Base-by-base conservation (phyloP, 331 rosid species). In the Dryas integrifolia region DNA sequence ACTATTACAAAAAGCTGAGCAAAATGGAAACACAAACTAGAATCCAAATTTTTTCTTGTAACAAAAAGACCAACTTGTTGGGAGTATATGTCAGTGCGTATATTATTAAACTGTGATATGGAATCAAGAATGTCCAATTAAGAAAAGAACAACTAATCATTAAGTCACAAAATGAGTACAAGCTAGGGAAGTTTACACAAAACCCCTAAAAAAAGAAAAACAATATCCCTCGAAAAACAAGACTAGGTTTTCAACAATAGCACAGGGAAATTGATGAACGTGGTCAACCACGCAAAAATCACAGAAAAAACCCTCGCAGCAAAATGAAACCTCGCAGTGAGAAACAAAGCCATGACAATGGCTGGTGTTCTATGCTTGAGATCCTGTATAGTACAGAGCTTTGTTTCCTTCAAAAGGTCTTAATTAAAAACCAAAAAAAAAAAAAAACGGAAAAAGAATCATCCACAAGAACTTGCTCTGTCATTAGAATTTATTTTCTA, bases 281-380 rank as follows among this genome's bases (percentile, higher is more conserved):
- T 30, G 48, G 56, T 77, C 69, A 77, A 81, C 92, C 85, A 76
- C 82, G 80, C 76, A 86, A 86, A 90, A 88, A 79, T 18, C 21
- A 43, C 74, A 72, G 39, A 14, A 18, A 15, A 70, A 73, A 69
- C 50, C 74, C 68, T 38, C 43, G 14, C 49, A 12, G 38, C 72
- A 65, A 58, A 48, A 55, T 40, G 5, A 43, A 65, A 24, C 57
- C 63, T 65, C 11, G 24, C 57, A 40, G 59, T 69, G 9, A 38
- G 46, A 58, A 65, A 57, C 69, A 59, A 68, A 58, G 61, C 82
- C 73, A 21, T 18, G 53, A 14, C 59, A 58, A 56, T 52, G 55
- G 73, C 53, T 13, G 47, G 50, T 39, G 24, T 53, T 53, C 11
- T 26, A 53, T n/a, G 58, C 30, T 73, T 52, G 35, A 30, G 35